Conservation (phyloP, 768 basidiomycete genomes). For the Lactarius quietus region DNA sequence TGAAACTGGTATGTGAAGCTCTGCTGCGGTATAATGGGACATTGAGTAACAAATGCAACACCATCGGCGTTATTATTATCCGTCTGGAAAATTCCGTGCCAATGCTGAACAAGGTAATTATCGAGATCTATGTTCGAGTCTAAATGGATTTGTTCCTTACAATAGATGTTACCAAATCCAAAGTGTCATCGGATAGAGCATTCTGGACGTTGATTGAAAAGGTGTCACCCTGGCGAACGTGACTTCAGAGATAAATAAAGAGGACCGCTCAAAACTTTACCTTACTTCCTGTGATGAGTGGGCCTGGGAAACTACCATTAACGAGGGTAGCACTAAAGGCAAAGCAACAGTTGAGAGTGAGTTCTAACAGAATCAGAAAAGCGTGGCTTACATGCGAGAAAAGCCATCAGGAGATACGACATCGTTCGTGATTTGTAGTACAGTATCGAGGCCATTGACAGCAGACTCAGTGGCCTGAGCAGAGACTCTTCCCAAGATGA, state of each 20-base stretch:
- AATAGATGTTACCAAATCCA: slow-evolving; percentile 49
- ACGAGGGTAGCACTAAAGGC: slow-evolving; percentile 39
- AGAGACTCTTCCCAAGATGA: background rate
- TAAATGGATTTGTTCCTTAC: slow-evolving; percentile 29
- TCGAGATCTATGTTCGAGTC: background rate
- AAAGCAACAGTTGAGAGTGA: background rate
- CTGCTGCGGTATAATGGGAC: no score
- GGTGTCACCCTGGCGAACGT: slow-evolving; percentile 31
- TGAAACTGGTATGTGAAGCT: no score
- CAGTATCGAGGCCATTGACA: slow-evolving; percentile 28
- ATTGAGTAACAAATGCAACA: no score
- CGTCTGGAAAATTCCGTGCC: no score
- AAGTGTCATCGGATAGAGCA: slow-evolving; percentile 38
- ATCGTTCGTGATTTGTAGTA: slow-evolving; percentile 25
- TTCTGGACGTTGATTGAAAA: slow-evolving; percentile 47
- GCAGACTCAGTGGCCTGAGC: no score
- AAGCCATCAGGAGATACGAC: slow-evolving; percentile 27
- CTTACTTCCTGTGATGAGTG: slow-evolving; percentile 41
- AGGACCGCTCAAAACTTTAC: background rate
- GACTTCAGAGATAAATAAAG: slow-evolving; percentile 27
- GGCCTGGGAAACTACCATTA: slow-evolving; percentile 41
- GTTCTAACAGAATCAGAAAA: background rate
- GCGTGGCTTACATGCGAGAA: slow-evolving; percentile 9
- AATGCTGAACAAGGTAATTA: background rate
- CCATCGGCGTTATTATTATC: no score